These are phyloP conservation scores for Lotmaria passim DNA, from an alignment of 208 protist species.

Conservation along the genomic window DNA sequence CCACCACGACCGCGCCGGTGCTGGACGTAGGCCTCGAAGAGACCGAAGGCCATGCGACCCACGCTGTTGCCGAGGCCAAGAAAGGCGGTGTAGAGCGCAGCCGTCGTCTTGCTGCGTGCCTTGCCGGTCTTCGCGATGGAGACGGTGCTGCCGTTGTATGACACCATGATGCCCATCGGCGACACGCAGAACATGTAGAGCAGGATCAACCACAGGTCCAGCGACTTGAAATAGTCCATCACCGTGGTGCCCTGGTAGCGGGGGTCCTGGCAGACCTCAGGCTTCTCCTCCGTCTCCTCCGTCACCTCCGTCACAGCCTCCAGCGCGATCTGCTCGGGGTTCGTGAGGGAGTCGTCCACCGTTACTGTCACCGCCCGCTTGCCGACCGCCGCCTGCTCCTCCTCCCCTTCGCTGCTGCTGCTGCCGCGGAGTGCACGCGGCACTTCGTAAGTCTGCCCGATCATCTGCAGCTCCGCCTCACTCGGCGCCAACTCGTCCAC, in stretches of 20 bases:
- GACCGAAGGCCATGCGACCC: constrained; percentile 56
- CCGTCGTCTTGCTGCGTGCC: constrained; percentile 31
- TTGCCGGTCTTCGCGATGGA: constrained; percentile 54
- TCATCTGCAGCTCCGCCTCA: neutral
- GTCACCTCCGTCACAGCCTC: too few relatives aligned
- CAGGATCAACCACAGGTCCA: constrained; percentile 65
- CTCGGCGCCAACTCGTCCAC: constrained; percentile 43
- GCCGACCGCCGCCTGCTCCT: too few relatives aligned
- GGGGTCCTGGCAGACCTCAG: constrained; percentile 49
- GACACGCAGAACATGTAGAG: constrained; percentile 53
- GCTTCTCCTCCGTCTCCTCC: constrained; percentile 15
- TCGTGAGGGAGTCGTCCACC: neutral
- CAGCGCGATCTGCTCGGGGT: neutral
- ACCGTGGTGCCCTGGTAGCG: constrained; percentile 52
- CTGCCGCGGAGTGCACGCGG: neutral
- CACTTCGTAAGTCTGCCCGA: constrained; percentile 28
- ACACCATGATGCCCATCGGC: constrained; percentile 55
- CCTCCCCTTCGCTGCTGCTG: neutral
- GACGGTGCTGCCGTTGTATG: constrained; percentile 73
- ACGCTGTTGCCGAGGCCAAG: constrained; percentile 65
- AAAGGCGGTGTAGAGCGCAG: constrained; percentile 73
- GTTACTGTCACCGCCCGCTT: too few relatives aligned
- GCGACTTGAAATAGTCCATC: constrained; percentile 38
- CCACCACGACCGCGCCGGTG: constrained; percentile 46
- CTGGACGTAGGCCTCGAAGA: constrained; percentile 77